Conservation (phyloP, 352 stramenopile species). For the Globisporangium yorkense region DNA sequence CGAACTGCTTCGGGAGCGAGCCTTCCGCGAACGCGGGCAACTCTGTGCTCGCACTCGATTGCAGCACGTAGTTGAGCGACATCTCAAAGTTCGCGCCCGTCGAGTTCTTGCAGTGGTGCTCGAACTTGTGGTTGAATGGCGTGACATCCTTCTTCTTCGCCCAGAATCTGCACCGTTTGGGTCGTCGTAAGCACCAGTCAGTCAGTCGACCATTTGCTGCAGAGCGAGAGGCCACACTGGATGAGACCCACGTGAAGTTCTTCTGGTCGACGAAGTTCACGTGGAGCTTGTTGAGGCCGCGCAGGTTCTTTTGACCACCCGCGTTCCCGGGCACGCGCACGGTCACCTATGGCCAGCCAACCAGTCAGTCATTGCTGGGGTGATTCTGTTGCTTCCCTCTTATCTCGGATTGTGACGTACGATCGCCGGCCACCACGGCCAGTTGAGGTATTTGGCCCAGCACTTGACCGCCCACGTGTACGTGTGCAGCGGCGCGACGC, state of each 20-base stretch:
- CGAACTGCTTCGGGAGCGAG: constrained; percentile 33
- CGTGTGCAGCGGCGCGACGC: constrained; percentile 65
- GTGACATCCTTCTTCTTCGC: constrained; percentile 28
- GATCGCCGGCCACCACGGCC: constrained; percentile 65
- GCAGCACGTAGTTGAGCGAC: constrained; percentile 26
- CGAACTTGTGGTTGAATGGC: constrained; percentile 32
- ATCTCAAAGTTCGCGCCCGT: constrained; percentile 35
- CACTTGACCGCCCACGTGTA: constrained; percentile 76
- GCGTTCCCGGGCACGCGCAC: constrained; percentile 47
- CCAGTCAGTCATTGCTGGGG: background rate
- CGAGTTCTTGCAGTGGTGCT: constrained; percentile 23
- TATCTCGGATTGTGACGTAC: constrained; percentile 18
- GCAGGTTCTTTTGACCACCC: constrained; percentile 33
- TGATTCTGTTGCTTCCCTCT: no score
- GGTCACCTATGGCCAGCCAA: constrained; percentile 28
- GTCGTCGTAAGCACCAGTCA: background rate
- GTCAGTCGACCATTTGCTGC: background rate
- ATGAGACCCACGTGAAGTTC: constrained; percentile 19
- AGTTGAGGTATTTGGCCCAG: constrained; percentile 81
- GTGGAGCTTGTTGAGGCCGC: constrained; percentile 26
- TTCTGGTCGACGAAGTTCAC: constrained; percentile 55
- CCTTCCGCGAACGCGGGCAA: constrained; percentile 39
- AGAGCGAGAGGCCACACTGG: background rate
- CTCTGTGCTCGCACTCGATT: constrained; percentile 33
- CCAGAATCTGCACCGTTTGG: constrained; percentile 32